These are phyloP conservation scores for Penicillium sp. DNA, from an alignment of 2,329 filamentous ascomycete species.

Conservation along the genomic window DNA sequence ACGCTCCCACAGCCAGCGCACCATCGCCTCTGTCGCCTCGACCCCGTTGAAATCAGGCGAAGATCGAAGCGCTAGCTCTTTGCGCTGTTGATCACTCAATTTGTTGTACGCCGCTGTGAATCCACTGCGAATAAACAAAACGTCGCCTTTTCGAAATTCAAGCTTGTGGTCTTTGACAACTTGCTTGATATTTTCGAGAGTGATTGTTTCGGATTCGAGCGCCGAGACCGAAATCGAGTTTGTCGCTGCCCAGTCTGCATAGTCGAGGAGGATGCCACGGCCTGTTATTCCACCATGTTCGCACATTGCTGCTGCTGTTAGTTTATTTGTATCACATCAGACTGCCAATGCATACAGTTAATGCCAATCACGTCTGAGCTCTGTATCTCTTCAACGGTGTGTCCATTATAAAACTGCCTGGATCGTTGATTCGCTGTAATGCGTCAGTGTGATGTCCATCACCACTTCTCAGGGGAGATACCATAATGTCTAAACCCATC, in stretches of 20 bases:
- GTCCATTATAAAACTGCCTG: constrained; percentile 25
- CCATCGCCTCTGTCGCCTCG: constrained; percentile 34
- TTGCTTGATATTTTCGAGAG: constrained; percentile 15
- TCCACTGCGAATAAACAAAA: constrained; percentile 25
- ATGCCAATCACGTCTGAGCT: constrained; percentile 21
- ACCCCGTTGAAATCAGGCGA: constrained; percentile 32
- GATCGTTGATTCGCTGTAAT: constrained; percentile 20
- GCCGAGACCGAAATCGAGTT: constrained; percentile 20
- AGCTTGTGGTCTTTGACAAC: constrained; percentile 18
- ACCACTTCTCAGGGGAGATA: background rate
- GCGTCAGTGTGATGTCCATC: background rate
- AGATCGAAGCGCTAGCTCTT: constrained; percentile 19
- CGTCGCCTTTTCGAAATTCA: constrained; percentile 21
- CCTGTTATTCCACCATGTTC: constrained; percentile 28
- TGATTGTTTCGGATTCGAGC: constrained; percentile 20
- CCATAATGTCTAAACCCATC: constrained; percentile 30
- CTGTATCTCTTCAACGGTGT: constrained; percentile 24
- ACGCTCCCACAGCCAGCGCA: constrained; percentile 39
- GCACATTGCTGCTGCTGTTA: constrained; percentile 13
- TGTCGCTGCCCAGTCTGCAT: constrained; percentile 22
- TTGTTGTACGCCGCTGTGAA: constrained; percentile 24
- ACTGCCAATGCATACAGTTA: constrained; percentile 14
- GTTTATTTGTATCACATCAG: background rate
- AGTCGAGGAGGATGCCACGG: constrained; percentile 23
- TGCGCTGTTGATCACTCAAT: constrained; percentile 15